phyloP scores from a whole-genome alignment of 345 rosid genomes.

The Kandelia obovata region DNA sequence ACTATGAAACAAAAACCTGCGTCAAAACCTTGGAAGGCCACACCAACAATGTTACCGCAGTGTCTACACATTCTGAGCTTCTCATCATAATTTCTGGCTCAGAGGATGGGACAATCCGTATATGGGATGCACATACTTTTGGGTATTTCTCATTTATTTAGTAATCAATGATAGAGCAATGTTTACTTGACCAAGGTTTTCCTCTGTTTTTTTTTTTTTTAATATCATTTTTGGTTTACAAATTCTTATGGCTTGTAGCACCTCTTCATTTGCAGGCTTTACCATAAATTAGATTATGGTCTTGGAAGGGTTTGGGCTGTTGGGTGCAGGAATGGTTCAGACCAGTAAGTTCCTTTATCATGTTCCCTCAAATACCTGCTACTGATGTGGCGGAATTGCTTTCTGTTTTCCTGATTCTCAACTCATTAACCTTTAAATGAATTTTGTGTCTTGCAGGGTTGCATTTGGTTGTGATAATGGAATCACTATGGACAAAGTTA shows the following conservation, averaged over 20 bases:
- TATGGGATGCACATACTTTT: constrained; percentile 26
- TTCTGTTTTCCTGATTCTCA: no score
- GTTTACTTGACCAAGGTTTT: neutral
- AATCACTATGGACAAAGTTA: constrained; percentile 8
- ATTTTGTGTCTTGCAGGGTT: constrained; percentile 3
- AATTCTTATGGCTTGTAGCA: no score
- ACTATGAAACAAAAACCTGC: constrained; percentile 19
- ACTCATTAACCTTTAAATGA: neutral
- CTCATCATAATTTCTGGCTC: constrained; percentile 25
- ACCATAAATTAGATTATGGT: constrained; percentile 9
- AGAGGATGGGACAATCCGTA: constrained; percentile 27
- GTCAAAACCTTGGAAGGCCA: constrained; percentile 32
- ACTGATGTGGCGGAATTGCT: neutral
- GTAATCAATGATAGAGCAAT: neutral
- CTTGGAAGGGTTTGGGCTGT: constrained; percentile 30
- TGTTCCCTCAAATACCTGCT: neutral
- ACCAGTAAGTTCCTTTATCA: constrained; percentile 18
- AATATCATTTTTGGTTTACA: neutral
- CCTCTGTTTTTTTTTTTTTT: neutral
- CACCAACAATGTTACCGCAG: constrained; percentile 22
- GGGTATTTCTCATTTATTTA: constrained; percentile 10
- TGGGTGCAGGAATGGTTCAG: constrained; percentile 19
- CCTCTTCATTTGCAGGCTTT: constrained; percentile 15
- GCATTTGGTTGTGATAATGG: constrained; percentile 26
- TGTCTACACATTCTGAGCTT: constrained; percentile 19